Evolutionary conservation across 495 filamentous ascomycete species (phyloP).

Genomic region (Neurospora africana): DNA sequence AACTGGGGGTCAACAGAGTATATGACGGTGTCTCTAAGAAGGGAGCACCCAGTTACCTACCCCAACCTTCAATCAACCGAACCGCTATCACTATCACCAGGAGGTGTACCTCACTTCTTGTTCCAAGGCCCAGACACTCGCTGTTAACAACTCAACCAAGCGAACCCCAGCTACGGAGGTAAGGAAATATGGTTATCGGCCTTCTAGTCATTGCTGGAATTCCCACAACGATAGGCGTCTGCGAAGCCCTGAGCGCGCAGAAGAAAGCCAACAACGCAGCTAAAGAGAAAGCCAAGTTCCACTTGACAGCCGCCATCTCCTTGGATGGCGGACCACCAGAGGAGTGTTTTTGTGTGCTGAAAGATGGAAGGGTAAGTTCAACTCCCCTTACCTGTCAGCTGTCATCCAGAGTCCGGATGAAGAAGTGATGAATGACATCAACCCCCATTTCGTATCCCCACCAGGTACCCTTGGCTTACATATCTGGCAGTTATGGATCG

Average conservation of each 20-base stretch:
- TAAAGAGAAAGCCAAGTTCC: constrained; percentile 43
- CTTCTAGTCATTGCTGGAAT: constrained; percentile 36
- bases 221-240: constrained; percentile 41
- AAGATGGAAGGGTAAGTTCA: constrained; percentile 32
- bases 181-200: constrained; percentile 27
- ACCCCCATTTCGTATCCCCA: neutral
- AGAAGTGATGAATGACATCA: constrained; percentile 3
- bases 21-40: neutral
- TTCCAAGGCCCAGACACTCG: neutral
- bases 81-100: neutral
- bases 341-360: constrained; percentile 31
- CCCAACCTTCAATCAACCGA: neutral
- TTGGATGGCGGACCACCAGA: constrained; percentile 27
- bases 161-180: neutral
- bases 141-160: neutral
- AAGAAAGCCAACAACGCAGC: constrained; percentile 37
- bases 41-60: neutral
- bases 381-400: neutral
- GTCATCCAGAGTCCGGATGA: constrained; percentile 1
- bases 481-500: constrained; percentile 30
- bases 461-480: neutral
- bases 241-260: constrained; percentile 39
- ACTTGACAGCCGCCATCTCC: constrained; percentile 34
- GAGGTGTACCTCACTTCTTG: neutral
- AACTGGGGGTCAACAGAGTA: neutral